These are phyloP conservation scores for Fusarium longipes DNA, from an alignment of 2,329 filamentous ascomycete species.

Conservation along the genomic window DNA sequence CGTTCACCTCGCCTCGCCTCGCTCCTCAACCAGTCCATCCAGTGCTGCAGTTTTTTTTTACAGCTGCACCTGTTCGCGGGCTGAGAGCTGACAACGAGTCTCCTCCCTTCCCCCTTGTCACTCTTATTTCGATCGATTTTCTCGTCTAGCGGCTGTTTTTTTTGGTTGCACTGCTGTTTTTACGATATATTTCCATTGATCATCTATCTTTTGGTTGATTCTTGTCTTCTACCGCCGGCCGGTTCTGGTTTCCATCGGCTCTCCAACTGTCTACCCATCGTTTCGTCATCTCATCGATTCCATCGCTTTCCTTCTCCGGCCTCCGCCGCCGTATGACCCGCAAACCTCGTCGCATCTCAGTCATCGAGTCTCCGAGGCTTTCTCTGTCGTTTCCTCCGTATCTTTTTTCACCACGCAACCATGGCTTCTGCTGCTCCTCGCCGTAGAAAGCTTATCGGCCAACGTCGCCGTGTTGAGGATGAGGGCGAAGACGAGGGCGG, in stretches of 20 bases:
- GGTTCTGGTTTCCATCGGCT: slow-evolving; percentile 39
- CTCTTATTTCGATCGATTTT: slow-evolving; percentile 35
- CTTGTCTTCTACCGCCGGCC: slow-evolving; percentile 43
- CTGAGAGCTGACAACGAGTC: slow-evolving; percentile 42
- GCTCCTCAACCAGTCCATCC: slow-evolving; percentile 22
- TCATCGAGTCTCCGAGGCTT: slow-evolving; percentile 47
- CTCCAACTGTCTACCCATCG: slow-evolving; percentile 37
- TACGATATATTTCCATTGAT: slow-evolving; percentile 30
- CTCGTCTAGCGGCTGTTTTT: slow-evolving; percentile 45
- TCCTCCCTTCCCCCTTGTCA: slow-evolving; percentile 32
- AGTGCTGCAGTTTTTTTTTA: slow-evolving; percentile 33
- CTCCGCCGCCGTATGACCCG: slow-evolving; percentile 47
- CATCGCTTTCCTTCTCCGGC: slow-evolving; percentile 28
- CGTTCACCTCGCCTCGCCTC: slow-evolving; percentile 29
- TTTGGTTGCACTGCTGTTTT: slow-evolving; percentile 38
- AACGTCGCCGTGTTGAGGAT: slow-evolving; percentile 75
- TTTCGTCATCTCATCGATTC: slow-evolving; percentile 28
- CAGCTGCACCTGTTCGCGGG: slow-evolving; percentile 37
- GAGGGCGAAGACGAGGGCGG: slow-evolving; percentile 76
- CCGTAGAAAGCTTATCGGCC: slow-evolving; percentile 74
- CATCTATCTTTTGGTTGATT: slow-evolving; percentile 39
- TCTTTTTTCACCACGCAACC: slow-evolving; percentile 44
- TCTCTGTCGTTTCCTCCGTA: slow-evolving; percentile 47
- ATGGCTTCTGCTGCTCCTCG: slow-evolving; percentile 58
- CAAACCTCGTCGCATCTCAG: slow-evolving; percentile 42